phyloP scores from a whole-genome alignment of 139 green algal species.

The Pleodorina starrii region DNA sequence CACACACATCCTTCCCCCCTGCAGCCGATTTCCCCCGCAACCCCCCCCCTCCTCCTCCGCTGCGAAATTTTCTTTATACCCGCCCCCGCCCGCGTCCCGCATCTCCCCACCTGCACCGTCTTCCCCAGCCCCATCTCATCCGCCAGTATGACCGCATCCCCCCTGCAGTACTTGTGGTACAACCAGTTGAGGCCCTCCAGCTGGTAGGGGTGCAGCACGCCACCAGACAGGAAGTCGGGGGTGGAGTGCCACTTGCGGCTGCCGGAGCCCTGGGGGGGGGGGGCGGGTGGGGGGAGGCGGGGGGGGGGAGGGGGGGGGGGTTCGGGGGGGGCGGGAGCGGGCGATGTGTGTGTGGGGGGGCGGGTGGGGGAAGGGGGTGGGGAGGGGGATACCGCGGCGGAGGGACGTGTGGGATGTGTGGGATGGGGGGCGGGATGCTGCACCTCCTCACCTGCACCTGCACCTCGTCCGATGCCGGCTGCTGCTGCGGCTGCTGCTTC shows the following conservation, averaged over 20 bases:
- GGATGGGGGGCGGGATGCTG: background rate
- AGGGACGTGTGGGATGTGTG: background rate
- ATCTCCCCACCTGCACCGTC: slow-evolving; percentile 71
- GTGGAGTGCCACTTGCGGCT: slow-evolving; percentile 59
- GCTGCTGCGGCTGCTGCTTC: background rate
- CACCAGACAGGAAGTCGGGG: slow-evolving; percentile 68
- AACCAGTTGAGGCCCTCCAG: slow-evolving; percentile 90
- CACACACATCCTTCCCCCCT: too few species aligned
- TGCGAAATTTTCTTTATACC: too few species aligned
- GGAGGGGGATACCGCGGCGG: background rate
- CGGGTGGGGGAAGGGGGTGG: background rate
- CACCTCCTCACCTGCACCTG: slow-evolving; percentile 21
- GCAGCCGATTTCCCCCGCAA: too few species aligned
- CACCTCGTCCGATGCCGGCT: background rate
- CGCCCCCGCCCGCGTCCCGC: too few species aligned
- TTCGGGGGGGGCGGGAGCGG: background rate
- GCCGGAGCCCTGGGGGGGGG: background rate
- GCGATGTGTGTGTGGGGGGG: background rate
- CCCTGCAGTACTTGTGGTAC: slow-evolving; percentile 65
- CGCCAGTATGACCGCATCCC: slow-evolving; percentile 83
- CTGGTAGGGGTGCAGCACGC: slow-evolving; percentile 82
- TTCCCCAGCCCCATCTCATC: slow-evolving; percentile 86
- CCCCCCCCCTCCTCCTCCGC: too few species aligned
- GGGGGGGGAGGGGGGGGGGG: slow-evolving; percentile 4
- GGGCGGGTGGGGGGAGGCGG: background rate